These are phyloP conservation scores for Yamadazyma dendronema DNA, from an alignment of 1,139 yeast species.

Conservation along the genomic window DNA sequence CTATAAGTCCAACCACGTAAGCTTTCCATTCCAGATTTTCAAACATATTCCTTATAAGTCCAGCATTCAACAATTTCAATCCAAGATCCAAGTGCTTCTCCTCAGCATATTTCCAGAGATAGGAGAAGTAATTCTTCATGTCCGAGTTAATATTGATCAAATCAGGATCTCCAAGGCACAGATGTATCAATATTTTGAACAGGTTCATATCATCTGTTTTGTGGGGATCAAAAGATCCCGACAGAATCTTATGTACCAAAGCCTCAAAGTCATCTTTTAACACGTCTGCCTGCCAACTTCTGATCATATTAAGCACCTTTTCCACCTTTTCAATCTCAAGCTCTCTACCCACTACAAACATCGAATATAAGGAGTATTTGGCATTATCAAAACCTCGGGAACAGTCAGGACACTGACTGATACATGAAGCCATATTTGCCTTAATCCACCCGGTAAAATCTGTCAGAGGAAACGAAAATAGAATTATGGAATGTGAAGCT, in stretches of 20 bases:
- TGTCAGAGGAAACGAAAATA: conserved; percentile 57
- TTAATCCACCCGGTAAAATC: conserved; percentile 44
- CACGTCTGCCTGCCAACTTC: conserved; percentile 48
- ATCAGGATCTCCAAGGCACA: conserved; percentile 37
- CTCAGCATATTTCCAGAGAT: conserved; percentile 1
- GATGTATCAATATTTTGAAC: conserved; percentile 1
- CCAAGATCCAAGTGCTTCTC: not conserved
- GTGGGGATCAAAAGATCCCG: not conserved
- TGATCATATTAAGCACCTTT: conserved; percentile 48
- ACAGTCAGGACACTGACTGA: conserved; percentile 53
- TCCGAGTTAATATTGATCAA: conserved; percentile 24
- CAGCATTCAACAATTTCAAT: conserved; percentile 33
- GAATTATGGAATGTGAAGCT: conserved; percentile 52
- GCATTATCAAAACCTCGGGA: conserved; percentile 50
- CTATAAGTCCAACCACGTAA: not conserved
- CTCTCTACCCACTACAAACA: conserved; percentile 50
- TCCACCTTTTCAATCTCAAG: conserved; percentile 49
- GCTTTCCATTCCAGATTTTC: conserved; percentile 37
- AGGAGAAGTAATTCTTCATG: conserved; percentile 28
- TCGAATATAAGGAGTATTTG: conserved; percentile 49
- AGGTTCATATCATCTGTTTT: not conserved
- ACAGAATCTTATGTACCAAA: not conserved
- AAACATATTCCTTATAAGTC: conserved; percentile 50
- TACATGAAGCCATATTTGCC: conserved; percentile 33
- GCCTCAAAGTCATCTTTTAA: conserved; percentile 12